These are phyloP conservation scores for Komagataella kurtzmanii DNA, from an alignment of 805 yeast genomes.

Conservation along the genomic window DNA sequence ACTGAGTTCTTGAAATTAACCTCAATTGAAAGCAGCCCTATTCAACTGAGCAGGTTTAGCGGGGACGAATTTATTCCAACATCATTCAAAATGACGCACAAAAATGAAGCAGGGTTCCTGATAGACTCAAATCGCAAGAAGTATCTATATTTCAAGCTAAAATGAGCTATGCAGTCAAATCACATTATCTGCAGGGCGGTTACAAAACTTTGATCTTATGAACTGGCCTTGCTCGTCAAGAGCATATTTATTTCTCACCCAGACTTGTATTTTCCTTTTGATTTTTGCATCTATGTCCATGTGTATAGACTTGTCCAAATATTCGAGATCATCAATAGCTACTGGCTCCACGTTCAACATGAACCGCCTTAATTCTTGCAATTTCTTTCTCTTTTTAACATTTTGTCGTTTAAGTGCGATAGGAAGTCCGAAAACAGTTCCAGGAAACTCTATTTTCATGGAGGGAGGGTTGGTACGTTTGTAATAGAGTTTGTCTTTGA, in stretches of 20 bases:
- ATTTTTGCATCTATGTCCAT: not conserved
- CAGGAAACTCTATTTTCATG: conserved; percentile 5
- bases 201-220: not conserved
- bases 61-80: not conserved
- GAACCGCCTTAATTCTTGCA: conserved; percentile 6
- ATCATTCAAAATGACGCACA: not conserved
- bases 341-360: conserved; percentile 8
- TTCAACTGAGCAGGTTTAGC: not conserved
- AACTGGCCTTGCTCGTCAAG: not conserved
- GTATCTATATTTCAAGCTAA: conserved; percentile 20
- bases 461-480: not conserved
- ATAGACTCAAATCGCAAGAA: conserved; percentile 25
- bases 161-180: not conserved
- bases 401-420: conserved; percentile 6
- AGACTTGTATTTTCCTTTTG: not conserved
- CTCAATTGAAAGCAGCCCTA: not conserved
- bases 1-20: not conserved
- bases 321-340: conserved; percentile 6
- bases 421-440: conserved; percentile 12
- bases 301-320: conserved; percentile 4
- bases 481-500: not conserved
- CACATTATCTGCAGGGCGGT: not conserved
- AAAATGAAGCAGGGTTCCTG: conserved; percentile 19
- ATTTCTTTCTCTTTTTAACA: conserved; percentile 7
- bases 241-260: not conserved